These are phyloP conservation scores for Tolypocladium tropicale DNA, from an alignment of 2,329 filamentous ascomycete species.

Conservation along the genomic window DNA sequence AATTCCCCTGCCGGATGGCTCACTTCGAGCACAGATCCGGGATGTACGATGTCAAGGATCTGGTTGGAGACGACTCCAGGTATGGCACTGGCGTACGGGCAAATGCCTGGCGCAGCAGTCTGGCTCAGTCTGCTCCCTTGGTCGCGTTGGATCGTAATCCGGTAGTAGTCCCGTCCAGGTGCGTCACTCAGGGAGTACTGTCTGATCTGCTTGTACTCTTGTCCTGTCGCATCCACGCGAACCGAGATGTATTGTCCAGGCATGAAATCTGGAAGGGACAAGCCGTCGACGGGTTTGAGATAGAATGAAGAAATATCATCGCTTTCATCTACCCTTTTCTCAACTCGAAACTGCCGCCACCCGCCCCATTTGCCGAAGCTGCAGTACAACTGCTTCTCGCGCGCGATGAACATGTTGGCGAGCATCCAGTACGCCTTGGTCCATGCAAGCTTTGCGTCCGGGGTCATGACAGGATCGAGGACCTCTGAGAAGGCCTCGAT, in stretches of 20 bases:
- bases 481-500: slow-evolving; percentile 57
- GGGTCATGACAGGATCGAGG: slow-evolving; percentile 54
- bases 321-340: slow-evolving; percentile 53
- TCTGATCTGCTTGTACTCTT: slow-evolving; percentile 51
- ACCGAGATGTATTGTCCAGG: slow-evolving; percentile 67
- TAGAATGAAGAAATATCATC: slow-evolving; percentile 63
- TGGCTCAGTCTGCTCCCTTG: slow-evolving; percentile 29
- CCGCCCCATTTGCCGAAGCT: slow-evolving; percentile 51
- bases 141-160: slow-evolving; percentile 63
- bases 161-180: slow-evolving; percentile 50
- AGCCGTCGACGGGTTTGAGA: slow-evolving; percentile 51
- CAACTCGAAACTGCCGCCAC: slow-evolving; percentile 59
- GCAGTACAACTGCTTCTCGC: slow-evolving; percentile 54
- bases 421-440: slow-evolving; percentile 62
- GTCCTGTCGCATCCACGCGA: slow-evolving; percentile 42
- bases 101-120: slow-evolving; percentile 8
- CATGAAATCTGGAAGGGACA: slow-evolving; percentile 50
- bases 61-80: slow-evolving; percentile 61
- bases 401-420: slow-evolving; percentile 59
- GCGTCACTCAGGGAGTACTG: slow-evolving; percentile 66
- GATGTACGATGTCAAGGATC: slow-evolving; percentile 49
- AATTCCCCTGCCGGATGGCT: slow-evolving; percentile 59
- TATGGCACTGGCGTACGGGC: slow-evolving; percentile 25
- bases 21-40: slow-evolving; percentile 53
- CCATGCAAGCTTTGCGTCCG: slow-evolving; percentile 57